phyloP scores from a whole-genome alignment of 2,329 filamentous ascomycete species.

The Colletotrichum eleusines region DNA sequence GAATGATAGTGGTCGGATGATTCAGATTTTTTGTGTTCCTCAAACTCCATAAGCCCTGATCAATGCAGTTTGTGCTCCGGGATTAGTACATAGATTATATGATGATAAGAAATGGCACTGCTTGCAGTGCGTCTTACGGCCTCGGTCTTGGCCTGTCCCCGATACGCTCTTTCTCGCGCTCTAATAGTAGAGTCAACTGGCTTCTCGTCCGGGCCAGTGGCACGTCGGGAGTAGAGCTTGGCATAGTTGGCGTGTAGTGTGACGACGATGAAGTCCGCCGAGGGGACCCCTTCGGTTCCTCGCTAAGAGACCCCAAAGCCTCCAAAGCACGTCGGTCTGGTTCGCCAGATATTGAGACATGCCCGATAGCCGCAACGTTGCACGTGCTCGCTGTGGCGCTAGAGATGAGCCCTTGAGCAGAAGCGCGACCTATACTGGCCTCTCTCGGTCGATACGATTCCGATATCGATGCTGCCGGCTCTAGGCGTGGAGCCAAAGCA shows the following conservation, averaged over 20 bases:
- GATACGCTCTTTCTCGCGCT: slow-evolving; percentile 60
- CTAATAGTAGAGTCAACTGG: slow-evolving; percentile 68
- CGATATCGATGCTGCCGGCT: slow-evolving; percentile 29
- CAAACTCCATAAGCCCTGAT: slow-evolving; percentile 37
- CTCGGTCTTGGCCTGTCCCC: slow-evolving; percentile 33
- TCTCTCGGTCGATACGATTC: slow-evolving; percentile 38
- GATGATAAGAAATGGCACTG: slow-evolving; percentile 6
- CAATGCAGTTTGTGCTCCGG: slow-evolving; percentile 33
- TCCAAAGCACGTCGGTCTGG: slow-evolving; percentile 43
- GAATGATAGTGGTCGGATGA: slow-evolving; percentile 12
- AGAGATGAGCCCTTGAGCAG: slow-evolving; percentile 49
- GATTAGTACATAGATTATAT: slow-evolving; percentile 42
- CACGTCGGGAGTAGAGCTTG: slow-evolving; percentile 58
- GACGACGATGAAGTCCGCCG: slow-evolving; percentile 48
- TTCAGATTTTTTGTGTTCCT: slow-evolving; percentile 25
- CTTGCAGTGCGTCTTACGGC: slow-evolving; percentile 12
- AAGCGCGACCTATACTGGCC: slow-evolving; percentile 46
- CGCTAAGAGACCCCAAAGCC: slow-evolving; percentile 42
- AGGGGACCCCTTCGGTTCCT: slow-evolving; percentile 21
- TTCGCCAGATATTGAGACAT: slow-evolving; percentile 35
- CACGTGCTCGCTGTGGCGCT: slow-evolving; percentile 36
- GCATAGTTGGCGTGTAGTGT: slow-evolving; percentile 63
- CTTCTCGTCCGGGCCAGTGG: slow-evolving; percentile 71
- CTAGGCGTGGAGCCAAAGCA: slow-evolving; percentile 33
- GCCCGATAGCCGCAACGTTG: slow-evolving; percentile 38